Evolutionary conservation across 75 land plant species (phyloP).

Genomic region (Cupressus sempervirens): DNA sequence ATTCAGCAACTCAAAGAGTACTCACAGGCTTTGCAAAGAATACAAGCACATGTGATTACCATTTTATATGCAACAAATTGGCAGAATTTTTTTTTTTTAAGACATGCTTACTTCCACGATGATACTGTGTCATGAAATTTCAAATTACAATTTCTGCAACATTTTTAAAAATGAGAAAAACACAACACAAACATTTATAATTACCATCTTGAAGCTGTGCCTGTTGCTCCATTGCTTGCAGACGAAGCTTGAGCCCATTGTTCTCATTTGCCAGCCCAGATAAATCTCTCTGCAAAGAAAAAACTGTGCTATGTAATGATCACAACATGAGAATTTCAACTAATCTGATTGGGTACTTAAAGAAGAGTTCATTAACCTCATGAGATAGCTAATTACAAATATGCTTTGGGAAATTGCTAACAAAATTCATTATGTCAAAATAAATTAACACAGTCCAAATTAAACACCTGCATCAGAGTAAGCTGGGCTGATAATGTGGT

Average conservation of each 20-base stretch:
- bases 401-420: not conserved
- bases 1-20: no score
- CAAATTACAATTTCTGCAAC: not conserved
- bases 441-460: not conserved
- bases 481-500: constrained; percentile 46
- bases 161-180: not conserved
- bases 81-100: not conserved
- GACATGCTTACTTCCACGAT: not conserved
- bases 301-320: not conserved
- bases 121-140: not conserved
- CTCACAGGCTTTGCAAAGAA: no score
- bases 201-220: constrained; percentile 78
- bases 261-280: constrained; percentile 60
- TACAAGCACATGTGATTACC: not conserved
- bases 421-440: not conserved
- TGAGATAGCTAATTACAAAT: not conserved
- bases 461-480: constrained; percentile 34
- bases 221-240: constrained; percentile 79
- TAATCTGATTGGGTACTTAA: not conserved
- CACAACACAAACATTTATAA: not conserved
- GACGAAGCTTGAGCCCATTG: constrained; percentile 67
- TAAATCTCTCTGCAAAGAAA: constrained; percentile 53
- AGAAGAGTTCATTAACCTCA: not conserved
- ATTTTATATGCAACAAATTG: not conserved
- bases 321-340: not conserved